Percentiles rank a stretch among this genome's conserved stretches.
Evolutionary conservation across 345 rosid species (phyloP).

Genomic region (Citrus sinensis): DNA sequence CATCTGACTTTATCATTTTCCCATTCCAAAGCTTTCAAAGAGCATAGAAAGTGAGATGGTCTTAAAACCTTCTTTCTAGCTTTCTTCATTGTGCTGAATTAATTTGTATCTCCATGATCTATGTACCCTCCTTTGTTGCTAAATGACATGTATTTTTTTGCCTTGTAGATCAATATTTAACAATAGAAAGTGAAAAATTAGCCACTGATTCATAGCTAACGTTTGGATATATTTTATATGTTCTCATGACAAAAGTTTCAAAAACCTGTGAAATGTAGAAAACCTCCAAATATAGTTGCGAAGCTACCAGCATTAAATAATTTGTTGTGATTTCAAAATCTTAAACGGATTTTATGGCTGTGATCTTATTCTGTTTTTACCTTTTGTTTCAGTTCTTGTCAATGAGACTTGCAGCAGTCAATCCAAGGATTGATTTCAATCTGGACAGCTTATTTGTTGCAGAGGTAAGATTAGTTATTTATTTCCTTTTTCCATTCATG

Average conservation of each 20-base stretch:
- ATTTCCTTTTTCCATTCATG: not conserved
- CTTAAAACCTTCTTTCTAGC: not conserved
- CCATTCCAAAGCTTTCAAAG: not conserved
- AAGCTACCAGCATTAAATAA: not conserved
- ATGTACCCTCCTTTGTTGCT: not conserved
- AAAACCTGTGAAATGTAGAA: not conserved
- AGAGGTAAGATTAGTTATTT: slow-evolving; percentile 55
- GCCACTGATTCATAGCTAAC: not conserved
- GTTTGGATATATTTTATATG: not conserved
- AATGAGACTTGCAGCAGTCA: slow-evolving; percentile 92
- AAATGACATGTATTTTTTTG: not conserved
- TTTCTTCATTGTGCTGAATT: not conserved
- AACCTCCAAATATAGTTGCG: not conserved
- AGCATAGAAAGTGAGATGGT: not conserved
- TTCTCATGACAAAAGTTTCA: not conserved
- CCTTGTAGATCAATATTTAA: not conserved
- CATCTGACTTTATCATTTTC: not conserved
- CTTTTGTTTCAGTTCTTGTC: slow-evolving; percentile 72
- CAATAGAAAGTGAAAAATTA: not conserved
- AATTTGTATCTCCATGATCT: not conserved
- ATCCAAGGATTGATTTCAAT: slow-evolving; percentile 78
- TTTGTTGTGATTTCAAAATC: not conserved
- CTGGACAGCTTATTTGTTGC: slow-evolving; percentile 64
- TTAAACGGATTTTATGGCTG: not conserved
- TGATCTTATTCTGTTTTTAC: slow-evolving; percentile 12